Percentiles rank a stretch among this genome's conserved stretches.
Evolutionary conservation across 2,329 filamentous ascomycete species (phyloP).

Genomic region (Fusarium ambrosium): DNA sequence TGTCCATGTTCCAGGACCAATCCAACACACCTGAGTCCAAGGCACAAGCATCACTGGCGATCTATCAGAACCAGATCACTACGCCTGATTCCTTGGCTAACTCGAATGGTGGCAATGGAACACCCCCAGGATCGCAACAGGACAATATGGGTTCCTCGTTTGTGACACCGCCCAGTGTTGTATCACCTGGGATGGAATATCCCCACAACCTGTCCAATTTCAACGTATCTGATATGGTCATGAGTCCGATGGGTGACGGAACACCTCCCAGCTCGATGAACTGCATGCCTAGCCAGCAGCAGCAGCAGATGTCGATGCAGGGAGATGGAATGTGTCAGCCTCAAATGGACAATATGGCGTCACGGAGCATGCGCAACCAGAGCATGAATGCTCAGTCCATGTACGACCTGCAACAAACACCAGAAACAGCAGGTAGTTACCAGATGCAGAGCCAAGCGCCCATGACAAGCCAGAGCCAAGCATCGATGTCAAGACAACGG

Average conservation of each 20-base stretch:
- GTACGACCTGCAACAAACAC: conserved; percentile 44
- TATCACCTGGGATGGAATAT: conserved; percentile 68
- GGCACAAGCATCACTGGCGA: conserved; percentile 58
- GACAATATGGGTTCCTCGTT: conserved; percentile 63
- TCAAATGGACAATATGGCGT: conserved; percentile 43
- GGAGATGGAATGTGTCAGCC: conserved; percentile 50
- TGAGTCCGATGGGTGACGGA: conserved; percentile 60
- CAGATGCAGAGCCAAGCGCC: conserved; percentile 49
- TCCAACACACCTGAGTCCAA: background rate
- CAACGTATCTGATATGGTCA: conserved; percentile 66
- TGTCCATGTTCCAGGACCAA: background rate
- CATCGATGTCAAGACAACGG: conserved; percentile 31
- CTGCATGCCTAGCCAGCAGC: conserved; percentile 42
- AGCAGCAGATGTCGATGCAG: conserved; percentile 46
- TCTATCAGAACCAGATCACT: conserved; percentile 61
- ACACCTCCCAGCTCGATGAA: conserved; percentile 39
- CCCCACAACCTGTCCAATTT: conserved; percentile 61
- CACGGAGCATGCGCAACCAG: conserved; percentile 47
- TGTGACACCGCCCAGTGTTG: conserved; percentile 65
- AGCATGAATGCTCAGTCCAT: conserved; percentile 47
- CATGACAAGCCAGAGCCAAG: conserved; percentile 48
- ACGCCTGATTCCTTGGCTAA: conserved; percentile 52
- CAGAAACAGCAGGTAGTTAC: conserved; percentile 51
- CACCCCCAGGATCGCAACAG: conserved; percentile 48
- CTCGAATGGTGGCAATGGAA: conserved; percentile 49